These are phyloP conservation scores for Talaromyces funiculosus DNA, from an alignment of 2,329 filamentous ascomycete genomes.

Conservation along the genomic window DNA sequence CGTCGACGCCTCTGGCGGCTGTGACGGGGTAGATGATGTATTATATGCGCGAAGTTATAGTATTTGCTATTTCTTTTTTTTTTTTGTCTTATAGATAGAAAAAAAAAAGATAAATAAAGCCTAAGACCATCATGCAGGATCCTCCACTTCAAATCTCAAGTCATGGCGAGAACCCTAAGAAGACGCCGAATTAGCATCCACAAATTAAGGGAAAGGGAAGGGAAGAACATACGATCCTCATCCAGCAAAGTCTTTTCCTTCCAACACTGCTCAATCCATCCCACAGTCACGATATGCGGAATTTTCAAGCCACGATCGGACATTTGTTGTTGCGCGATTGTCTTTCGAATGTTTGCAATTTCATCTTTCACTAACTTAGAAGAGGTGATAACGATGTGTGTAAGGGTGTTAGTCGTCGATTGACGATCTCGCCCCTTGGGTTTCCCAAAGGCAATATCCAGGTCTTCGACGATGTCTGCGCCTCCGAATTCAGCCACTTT, in stretches of 20 bases:
- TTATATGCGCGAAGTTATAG: not conserved
- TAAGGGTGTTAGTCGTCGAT: slow-evolving; percentile 48
- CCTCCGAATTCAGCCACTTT: slow-evolving; percentile 65
- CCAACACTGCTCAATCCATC: slow-evolving; percentile 81
- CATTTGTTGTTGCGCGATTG: slow-evolving; percentile 19
- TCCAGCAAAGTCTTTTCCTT: slow-evolving; percentile 69
- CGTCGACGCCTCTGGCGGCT: not conserved
- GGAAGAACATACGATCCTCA: slow-evolving; percentile 54
- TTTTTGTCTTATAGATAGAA: too few relatives aligned
- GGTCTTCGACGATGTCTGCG: slow-evolving; percentile 51
- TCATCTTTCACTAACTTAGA: slow-evolving; percentile 34
- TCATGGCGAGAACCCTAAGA: slow-evolving; percentile 3
- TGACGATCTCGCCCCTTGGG: not conserved
- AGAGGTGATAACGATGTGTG: slow-evolving; percentile 62
- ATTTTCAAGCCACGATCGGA: slow-evolving; percentile 40
- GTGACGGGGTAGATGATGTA: not conserved
- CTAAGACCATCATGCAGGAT: not conserved
- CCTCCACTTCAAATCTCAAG: not conserved
- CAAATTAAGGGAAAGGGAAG: not conserved
- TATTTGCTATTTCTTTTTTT: not conserved
- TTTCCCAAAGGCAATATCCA: slow-evolving; percentile 28
- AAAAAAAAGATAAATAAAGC: not conserved
- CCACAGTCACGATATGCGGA: slow-evolving; percentile 62
- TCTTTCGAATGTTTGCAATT: slow-evolving; percentile 27
- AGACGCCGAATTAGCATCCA: not conserved